Conservation (phyloP, 106 monocot species). For the Dendrobium nobile region DNA sequence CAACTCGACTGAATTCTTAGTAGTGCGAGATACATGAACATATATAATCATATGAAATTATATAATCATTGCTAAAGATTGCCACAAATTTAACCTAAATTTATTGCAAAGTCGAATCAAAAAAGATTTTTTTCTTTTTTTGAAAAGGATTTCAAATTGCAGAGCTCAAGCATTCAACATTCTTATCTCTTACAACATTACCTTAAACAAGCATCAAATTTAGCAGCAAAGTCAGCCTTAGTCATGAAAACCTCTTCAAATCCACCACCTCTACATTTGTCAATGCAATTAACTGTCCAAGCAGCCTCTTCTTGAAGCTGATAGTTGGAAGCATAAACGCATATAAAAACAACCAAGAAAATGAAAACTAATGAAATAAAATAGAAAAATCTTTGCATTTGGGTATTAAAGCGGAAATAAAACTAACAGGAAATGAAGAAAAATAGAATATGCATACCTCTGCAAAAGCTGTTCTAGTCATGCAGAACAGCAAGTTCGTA, state of each 20-base stretch:
- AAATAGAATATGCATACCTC: slow-evolving; percentile 46
- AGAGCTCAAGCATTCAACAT: background rate
- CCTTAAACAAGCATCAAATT: slow-evolving; percentile 87
- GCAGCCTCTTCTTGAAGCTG: slow-evolving; percentile 79
- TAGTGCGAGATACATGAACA: background rate
- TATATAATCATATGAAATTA: background rate
- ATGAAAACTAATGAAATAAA: background rate
- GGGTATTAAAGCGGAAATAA: background rate
- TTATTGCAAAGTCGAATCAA: background rate
- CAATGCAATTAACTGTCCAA: slow-evolving; percentile 47
- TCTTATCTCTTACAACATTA: slow-evolving; percentile 15
- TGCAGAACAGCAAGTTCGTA: slow-evolving; percentile 62
- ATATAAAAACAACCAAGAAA: slow-evolving; percentile 4
- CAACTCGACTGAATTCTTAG: background rate
- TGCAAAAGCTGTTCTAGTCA: slow-evolving; percentile 49
- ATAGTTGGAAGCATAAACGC: slow-evolving; percentile 9
- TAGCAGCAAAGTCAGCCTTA: slow-evolving; percentile 78
- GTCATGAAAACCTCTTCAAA: slow-evolving; percentile 92
- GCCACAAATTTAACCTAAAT: background rate
- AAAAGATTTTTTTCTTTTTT: background rate
- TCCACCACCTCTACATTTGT: slow-evolving; percentile 62
- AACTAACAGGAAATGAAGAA: background rate
- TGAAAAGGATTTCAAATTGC: background rate
- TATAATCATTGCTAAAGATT: background rate
- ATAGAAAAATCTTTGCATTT: background rate